Percentiles rank a stretch among this genome's conserved stretches.
phyloP scores from a whole-genome alignment of 2,329 filamentous ascomycete species.

The Juglanconis sp. region DNA sequence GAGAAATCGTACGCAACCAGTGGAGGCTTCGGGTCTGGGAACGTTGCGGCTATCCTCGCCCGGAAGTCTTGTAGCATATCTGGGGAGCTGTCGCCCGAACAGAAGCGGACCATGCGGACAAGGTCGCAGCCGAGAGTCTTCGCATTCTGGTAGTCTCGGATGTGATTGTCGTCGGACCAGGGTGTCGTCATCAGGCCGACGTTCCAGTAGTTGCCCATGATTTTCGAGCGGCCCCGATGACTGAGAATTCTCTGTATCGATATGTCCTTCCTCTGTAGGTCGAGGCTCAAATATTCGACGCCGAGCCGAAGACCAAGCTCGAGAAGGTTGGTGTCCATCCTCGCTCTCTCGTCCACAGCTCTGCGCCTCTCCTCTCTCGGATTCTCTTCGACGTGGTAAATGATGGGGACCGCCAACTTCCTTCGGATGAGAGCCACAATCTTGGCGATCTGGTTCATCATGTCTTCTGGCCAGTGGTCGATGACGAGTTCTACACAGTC shows the following conservation, averaged over 20 bases:
- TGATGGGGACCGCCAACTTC: slow-evolving; percentile 53
- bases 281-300: slow-evolving; percentile 63
- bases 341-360: slow-evolving; percentile 34
- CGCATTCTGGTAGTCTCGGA: slow-evolving; percentile 52
- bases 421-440: slow-evolving; percentile 57
- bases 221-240: slow-evolving; percentile 54
- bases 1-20: slow-evolving; percentile 47
- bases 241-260: slow-evolving; percentile 47
- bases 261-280: slow-evolving; percentile 54
- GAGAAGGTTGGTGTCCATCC: slow-evolving; percentile 54
- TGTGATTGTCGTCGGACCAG: slow-evolving; percentile 54
- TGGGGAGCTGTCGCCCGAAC: slow-evolving; percentile 52
- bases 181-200: slow-evolving; percentile 42
- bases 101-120: slow-evolving; percentile 59
- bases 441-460: slow-evolving; percentile 48
- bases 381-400: slow-evolving; percentile 54
- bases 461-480: slow-evolving; percentile 51
- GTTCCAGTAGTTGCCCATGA: slow-evolving; percentile 57
- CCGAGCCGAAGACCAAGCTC: slow-evolving; percentile 63
- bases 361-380: slow-evolving; percentile 40
- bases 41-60: slow-evolving; percentile 38
- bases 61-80: slow-evolving; percentile 47
- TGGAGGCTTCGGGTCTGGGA: slow-evolving; percentile 47
- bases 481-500: slow-evolving; percentile 61
- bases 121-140: slow-evolving; percentile 57